A percentile compares a stretch with the other conserved stretches of the same genome.
Conservation (phyloP, 345 rosid species). For the Acer campestre region DNA sequence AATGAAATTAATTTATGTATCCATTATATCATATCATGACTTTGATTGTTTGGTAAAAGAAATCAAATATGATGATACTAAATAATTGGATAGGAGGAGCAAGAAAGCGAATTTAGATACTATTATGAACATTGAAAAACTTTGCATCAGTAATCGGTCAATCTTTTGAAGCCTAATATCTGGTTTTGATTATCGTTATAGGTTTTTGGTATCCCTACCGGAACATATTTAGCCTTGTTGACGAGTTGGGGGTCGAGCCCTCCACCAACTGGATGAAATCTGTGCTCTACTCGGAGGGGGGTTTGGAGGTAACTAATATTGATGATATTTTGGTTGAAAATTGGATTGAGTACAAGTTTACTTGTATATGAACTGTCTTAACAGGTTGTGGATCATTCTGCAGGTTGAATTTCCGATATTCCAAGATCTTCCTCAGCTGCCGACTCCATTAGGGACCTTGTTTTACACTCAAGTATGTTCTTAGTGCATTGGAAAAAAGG, state of each 20-base stretch:
- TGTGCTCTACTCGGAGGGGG: constrained; percentile 47
- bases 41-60: not conserved
- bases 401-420: constrained; percentile 69
- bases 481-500: not conserved
- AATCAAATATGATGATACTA: not conserved
- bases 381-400: constrained; percentile 15
- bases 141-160: not conserved
- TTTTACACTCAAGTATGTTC: constrained; percentile 48
- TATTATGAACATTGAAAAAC: not conserved
- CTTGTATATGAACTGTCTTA: constrained; percentile 5
- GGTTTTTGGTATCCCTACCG: constrained; percentile 66
- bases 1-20: not conserved
- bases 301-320: constrained; percentile 41
- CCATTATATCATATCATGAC: not conserved
- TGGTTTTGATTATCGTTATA: constrained; percentile 15
- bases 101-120: not conserved
- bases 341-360: not conserved
- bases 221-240: constrained; percentile 51
- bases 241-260: constrained; percentile 54
- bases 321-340: not conserved
- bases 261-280: constrained; percentile 50
- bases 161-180: constrained; percentile 15
- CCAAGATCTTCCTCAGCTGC: constrained; percentile 62
- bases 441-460: constrained; percentile 60
- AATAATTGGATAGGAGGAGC: not conserved